Conservation (phyloP, 176 grass and related monocot species). For the Aegilops sharonensis region DNA sequence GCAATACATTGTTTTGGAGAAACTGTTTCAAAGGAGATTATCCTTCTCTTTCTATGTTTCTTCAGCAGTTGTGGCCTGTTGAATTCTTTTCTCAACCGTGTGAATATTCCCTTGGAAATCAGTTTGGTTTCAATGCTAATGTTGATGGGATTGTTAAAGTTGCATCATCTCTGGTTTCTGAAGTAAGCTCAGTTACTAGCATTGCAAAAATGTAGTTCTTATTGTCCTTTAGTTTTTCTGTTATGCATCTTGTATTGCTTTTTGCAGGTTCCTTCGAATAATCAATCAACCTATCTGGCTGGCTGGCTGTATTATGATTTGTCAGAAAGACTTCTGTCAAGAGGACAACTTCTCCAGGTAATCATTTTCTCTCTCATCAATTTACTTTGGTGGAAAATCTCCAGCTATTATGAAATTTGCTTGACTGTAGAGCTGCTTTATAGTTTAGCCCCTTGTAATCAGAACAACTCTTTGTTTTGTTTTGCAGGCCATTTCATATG, state of each 20-base stretch:
- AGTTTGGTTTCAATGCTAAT: slow-evolving; percentile 36
- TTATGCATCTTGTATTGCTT: slow-evolving; percentile 37
- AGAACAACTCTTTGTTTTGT: slow-evolving; percentile 6
- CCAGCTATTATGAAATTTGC: slow-evolving; percentile 1
- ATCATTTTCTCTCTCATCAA: not conserved
- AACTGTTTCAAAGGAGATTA: slow-evolving; percentile 55
- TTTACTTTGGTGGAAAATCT: not conserved
- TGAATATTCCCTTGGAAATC: slow-evolving; percentile 18
- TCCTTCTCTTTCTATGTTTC: slow-evolving; percentile 59
- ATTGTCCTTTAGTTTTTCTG: slow-evolving; percentile 5
- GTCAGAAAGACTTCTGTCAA: slow-evolving; percentile 60
- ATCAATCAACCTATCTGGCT: slow-evolving; percentile 63
- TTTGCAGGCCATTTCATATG: slow-evolving; percentile 69
- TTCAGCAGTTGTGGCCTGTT: slow-evolving; percentile 53
- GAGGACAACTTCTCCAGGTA: slow-evolving; percentile 68
- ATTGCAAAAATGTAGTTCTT: not conserved
- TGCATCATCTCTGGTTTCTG: slow-evolving; percentile 61
- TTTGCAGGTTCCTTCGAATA: slow-evolving; percentile 49
- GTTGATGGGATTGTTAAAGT: slow-evolving; percentile 50
- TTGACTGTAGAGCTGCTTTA: not conserved
- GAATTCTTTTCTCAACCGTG: slow-evolving; percentile 45
- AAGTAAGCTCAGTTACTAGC: slow-evolving; percentile 50
- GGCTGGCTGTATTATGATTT: slow-evolving; percentile 78
- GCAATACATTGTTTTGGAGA: slow-evolving; percentile 60
- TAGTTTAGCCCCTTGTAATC: slow-evolving; percentile 18